Conservation (phyloP, 208 protist genomes). For the Herpetomonas muscarum region DNA sequence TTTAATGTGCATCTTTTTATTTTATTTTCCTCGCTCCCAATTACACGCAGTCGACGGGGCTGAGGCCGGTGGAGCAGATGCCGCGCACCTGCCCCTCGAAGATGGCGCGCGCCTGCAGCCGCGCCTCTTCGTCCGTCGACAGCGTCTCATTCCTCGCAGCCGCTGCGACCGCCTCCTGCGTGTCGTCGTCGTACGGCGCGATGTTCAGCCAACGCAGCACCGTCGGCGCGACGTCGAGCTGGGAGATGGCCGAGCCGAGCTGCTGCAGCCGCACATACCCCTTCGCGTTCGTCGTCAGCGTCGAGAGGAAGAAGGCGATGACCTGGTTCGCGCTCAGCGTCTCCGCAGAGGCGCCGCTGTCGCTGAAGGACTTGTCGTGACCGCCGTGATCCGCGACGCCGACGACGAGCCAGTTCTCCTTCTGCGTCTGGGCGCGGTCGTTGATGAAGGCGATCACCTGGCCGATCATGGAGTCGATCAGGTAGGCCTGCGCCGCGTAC, state of each 20-base stretch:
- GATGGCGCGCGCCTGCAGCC: constrained; percentile 15
- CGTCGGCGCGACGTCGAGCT: constrained; percentile 71
- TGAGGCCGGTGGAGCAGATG: constrained; percentile 59
- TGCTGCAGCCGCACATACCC: constrained; percentile 33
- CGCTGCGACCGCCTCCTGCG: constrained; percentile 26
- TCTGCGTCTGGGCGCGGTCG: constrained; percentile 41
- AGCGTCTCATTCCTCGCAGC: constrained; percentile 26
- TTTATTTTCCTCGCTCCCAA: not conserved
- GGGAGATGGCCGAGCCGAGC: constrained; percentile 36
- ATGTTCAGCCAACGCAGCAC: constrained; percentile 70
- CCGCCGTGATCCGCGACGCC: constrained; percentile 63
- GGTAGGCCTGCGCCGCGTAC: constrained; percentile 66
- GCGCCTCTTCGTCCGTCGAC: constrained; percentile 20
- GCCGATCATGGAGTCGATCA: constrained; percentile 63
- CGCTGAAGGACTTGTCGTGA: constrained; percentile 34
- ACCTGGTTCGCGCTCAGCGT: constrained; percentile 24
- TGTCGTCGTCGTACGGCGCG: constrained; percentile 48
- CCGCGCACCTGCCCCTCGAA: constrained; percentile 57
- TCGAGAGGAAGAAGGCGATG: constrained; percentile 61
- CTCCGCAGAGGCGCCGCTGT: constrained; percentile 6
- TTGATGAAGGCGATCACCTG: constrained; percentile 56
- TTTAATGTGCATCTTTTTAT: not conserved
- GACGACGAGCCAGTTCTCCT: constrained; percentile 83
- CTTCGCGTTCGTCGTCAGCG: constrained; percentile 42
- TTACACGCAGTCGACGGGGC: constrained; percentile 29